phyloP scores from a whole-genome alignment of 495 filamentous ascomycete genomes.

The Podospora comata region DNA sequence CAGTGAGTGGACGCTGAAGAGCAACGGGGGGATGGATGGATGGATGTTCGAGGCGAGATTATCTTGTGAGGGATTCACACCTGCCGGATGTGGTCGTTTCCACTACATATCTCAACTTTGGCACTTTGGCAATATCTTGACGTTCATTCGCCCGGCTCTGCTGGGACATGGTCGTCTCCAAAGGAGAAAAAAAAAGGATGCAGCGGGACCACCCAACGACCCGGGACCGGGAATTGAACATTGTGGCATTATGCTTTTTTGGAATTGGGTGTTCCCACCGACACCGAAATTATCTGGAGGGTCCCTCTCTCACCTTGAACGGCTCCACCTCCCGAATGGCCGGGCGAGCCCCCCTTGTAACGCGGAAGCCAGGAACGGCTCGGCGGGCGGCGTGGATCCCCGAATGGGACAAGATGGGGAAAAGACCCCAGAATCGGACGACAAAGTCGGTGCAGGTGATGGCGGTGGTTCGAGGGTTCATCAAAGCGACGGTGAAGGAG shows the following conservation, averaged over 20 bases:
- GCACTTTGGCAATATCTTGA: neutral
- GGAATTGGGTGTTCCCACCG: neutral
- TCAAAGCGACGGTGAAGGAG: neutral
- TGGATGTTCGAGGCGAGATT: neutral
- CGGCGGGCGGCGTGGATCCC: neutral
- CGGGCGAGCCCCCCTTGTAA: neutral
- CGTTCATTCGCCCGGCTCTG: neutral
- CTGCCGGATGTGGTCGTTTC: neutral
- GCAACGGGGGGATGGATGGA: neutral
- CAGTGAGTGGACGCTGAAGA: neutral
- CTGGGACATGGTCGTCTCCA: too few relatives aligned
- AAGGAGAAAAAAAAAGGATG: too few relatives aligned
- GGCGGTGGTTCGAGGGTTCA: neutral
- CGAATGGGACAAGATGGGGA: too few relatives aligned
- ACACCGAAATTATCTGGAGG: neutral
- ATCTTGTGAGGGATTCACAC: neutral
- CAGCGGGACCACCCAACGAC: neutral
- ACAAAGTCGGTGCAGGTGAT: neutral
- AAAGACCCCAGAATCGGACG: neutral
- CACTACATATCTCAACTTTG: too few relatives aligned
- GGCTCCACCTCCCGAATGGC: neutral
- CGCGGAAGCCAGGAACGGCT: neutral
- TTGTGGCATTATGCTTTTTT: neutral
- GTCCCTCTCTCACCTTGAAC: neutral
- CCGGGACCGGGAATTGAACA: neutral